These are phyloP conservation scores for Leccinum huronense DNA, from an alignment of 1,284 basidiomycete species.

Conservation along the genomic window DNA sequence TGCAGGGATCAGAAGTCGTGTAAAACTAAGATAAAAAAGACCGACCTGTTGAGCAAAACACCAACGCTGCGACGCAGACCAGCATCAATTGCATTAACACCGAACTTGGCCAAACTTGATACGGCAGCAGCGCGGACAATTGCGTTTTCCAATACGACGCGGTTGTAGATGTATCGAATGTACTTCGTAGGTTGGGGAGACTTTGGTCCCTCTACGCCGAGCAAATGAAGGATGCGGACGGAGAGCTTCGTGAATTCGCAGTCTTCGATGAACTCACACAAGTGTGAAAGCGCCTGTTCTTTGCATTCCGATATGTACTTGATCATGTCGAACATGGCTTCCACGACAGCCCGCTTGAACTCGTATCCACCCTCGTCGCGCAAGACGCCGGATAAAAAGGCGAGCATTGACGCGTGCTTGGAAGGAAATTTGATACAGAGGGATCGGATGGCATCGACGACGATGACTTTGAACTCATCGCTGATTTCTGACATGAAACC, in stretches of 20 bases:
- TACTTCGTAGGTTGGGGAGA: slow-evolving; percentile 96
- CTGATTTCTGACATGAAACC: slow-evolving; percentile 99
- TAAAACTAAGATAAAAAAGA: slow-evolving; percentile 7
- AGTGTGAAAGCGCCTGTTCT: slow-evolving; percentile 93
- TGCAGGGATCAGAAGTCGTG: slow-evolving; percentile 15
- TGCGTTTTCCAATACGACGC: slow-evolving; percentile 97
- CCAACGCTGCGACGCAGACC: slow-evolving; percentile 83
- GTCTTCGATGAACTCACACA: slow-evolving; percentile 99
- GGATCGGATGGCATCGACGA: slow-evolving; percentile 97
- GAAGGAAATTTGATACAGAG: slow-evolving; percentile 98
- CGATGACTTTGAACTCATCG: slow-evolving; percentile 99
- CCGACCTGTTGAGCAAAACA: slow-evolving; percentile 79
- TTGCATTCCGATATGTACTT: slow-evolving; percentile 95
- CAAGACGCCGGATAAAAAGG: slow-evolving; percentile 91
- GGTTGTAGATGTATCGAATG: slow-evolving; percentile 99
- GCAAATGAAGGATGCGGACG: slow-evolving; percentile 92
- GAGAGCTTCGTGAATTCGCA: slow-evolving; percentile 99
- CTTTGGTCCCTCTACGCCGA: slow-evolving; percentile 96
- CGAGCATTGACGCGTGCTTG: slow-evolving; percentile 94
- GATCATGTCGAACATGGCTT: slow-evolving; percentile 99
- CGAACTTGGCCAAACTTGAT: slow-evolving; percentile 93
- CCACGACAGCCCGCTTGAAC: slow-evolving; percentile 98
- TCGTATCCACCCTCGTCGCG: slow-evolving; percentile 99
- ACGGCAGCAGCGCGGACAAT: slow-evolving; percentile 98
- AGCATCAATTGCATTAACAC: slow-evolving; percentile 80